These are phyloP conservation scores for Fusarium sp. DNA, from an alignment of 2,329 filamentous ascomycete species.

Conservation along the genomic window DNA sequence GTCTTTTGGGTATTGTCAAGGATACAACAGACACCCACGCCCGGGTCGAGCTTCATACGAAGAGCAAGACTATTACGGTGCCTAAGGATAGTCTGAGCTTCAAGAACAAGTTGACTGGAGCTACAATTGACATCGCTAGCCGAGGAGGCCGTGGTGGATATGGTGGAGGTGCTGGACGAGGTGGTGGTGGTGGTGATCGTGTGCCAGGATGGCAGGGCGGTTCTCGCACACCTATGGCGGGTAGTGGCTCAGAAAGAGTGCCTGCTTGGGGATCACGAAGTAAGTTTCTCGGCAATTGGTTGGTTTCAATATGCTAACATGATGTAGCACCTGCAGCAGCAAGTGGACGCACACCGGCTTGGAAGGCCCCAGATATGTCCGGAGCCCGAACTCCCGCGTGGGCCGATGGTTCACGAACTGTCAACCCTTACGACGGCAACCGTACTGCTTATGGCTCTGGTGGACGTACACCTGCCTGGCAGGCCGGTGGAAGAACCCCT, in stretches of 20 bases:
- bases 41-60: slow-evolving; percentile 92
- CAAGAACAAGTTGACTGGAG: slow-evolving; percentile 84
- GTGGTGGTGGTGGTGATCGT: slow-evolving; percentile 58
- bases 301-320: slow-evolving; percentile 37
- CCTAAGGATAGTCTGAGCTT: slow-evolving; percentile 83
- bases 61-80: slow-evolving; percentile 89
- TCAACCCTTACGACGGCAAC: slow-evolving; percentile 77
- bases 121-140: slow-evolving; percentile 76
- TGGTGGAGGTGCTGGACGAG: slow-evolving; percentile 56
- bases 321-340: slow-evolving; percentile 61
- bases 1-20: slow-evolving; percentile 92
- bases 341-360: slow-evolving; percentile 71
- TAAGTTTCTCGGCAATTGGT: slow-evolving; percentile 56
- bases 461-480: slow-evolving; percentile 79
- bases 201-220: slow-evolving; percentile 69
- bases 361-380: slow-evolving; percentile 62
- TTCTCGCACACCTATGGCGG: slow-evolving; percentile 74
- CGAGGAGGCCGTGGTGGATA: slow-evolving; percentile 58
- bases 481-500: slow-evolving; percentile 78
- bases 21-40: slow-evolving; percentile 88
- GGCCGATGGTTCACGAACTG: slow-evolving; percentile 73
- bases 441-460: slow-evolving; percentile 82
- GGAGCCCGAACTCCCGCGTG: slow-evolving; percentile 76
- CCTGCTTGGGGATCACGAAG: slow-evolving; percentile 79
- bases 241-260: slow-evolving; percentile 71